phyloP scores from a whole-genome alignment of 1,284 basidiomycete species.

The Kwoniella shivajii region DNA sequence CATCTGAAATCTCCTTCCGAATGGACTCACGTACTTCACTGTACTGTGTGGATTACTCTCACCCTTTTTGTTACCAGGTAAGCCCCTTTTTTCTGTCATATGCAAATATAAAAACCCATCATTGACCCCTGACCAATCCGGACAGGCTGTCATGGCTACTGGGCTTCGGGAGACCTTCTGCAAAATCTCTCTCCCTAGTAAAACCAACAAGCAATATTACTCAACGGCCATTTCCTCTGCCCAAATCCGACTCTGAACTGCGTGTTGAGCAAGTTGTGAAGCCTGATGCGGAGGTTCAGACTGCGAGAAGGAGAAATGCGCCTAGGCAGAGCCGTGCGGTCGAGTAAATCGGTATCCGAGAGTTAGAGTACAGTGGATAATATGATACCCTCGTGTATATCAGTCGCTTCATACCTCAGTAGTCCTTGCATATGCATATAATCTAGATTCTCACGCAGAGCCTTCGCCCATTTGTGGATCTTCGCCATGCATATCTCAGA shows the following conservation, averaged over 20 bases:
- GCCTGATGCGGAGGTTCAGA: not conserved
- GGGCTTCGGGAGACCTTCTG: slow-evolving; percentile 13
- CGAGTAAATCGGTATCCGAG: not conserved
- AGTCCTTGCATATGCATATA: too few relatives aligned
- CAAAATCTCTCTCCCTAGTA: slow-evolving; percentile 2
- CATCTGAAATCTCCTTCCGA: slow-evolving; percentile 29
- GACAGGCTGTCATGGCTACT: slow-evolving; percentile 16
- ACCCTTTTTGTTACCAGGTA: slow-evolving; percentile 46
- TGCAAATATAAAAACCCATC: not conserved
- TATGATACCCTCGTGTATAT: too few relatives aligned
- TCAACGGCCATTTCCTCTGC: slow-evolving; percentile 13
- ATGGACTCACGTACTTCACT: slow-evolving; percentile 52
- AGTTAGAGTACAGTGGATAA: not conserved
- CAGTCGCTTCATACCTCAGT: too few relatives aligned
- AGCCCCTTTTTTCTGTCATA: too few relatives aligned
- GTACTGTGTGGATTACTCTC: slow-evolving; percentile 50
- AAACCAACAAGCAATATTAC: not conserved
- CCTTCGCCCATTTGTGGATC: too few relatives aligned
- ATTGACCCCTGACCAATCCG: not conserved
- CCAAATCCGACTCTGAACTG: slow-evolving; percentile 10
- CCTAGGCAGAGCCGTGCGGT: not conserved
- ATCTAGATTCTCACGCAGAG: too few relatives aligned
- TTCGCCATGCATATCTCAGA: too few relatives aligned
- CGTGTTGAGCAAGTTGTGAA: slow-evolving; percentile 7
- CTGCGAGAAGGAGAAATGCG: not conserved